Evolutionary conservation across 2,329 filamentous ascomycete genomes (phyloP).

Genomic region (Arthroderma sp.): DNA sequence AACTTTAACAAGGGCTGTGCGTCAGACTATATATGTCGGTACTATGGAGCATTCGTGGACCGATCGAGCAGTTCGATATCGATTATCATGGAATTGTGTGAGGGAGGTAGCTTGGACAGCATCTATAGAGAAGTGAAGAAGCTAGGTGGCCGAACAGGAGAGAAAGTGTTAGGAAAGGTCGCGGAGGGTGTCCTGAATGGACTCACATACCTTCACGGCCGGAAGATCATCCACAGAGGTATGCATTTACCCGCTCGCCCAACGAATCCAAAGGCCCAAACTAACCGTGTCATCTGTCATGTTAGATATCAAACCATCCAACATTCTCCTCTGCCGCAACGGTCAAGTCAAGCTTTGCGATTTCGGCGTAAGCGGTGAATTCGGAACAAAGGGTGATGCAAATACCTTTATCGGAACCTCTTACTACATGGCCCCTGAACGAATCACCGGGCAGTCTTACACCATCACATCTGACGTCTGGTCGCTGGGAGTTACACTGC

Average conservation of each 20-base stretch:
- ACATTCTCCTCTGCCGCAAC: conserved; percentile 83
- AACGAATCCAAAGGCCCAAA: not conserved
- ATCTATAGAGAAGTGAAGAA: conserved; percentile 97
- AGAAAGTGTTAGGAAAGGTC: conserved; percentile 94
- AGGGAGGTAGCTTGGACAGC: conserved; percentile 88
- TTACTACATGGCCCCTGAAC: conserved; percentile 98
- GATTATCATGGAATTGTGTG: conserved; percentile 98
- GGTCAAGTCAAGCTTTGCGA: conserved; percentile 97
- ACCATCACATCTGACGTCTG: conserved; percentile 98
- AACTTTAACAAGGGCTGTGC: conserved; percentile 97
- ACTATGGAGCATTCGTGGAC: conserved; percentile 95
- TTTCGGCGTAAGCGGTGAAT: conserved; percentile 94
- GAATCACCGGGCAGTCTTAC: conserved; percentile 94
- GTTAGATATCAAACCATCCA: conserved; percentile 88
- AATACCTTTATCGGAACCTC: conserved; percentile 98
- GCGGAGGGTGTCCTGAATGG: conserved; percentile 90
- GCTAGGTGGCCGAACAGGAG: conserved; percentile 82
- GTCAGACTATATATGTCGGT: conserved; percentile 90
- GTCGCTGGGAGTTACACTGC: conserved; percentile 88
- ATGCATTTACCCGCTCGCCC: conserved; percentile 5
- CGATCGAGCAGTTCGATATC: conserved; percentile 93
- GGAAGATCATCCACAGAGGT: conserved; percentile 90
- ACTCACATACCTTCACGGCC: conserved; percentile 84
- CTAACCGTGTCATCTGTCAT: conserved; percentile 10
- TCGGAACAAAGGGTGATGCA: conserved; percentile 94